Base-by-base conservation (phyloP, 495 filamentous ascomycete genomes). In the Articulospora tetracladia region DNA sequence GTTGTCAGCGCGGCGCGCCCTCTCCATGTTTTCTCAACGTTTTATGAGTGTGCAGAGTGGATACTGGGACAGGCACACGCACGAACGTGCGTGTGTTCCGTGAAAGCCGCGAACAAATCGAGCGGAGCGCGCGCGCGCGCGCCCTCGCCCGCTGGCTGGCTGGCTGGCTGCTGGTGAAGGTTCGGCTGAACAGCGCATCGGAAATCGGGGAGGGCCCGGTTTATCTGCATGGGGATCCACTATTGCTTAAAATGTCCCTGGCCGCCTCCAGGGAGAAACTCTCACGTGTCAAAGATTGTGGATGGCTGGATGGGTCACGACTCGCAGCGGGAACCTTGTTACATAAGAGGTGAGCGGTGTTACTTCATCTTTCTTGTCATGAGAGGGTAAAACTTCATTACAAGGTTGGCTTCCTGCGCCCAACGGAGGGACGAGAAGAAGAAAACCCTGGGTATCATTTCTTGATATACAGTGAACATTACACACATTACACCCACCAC, bases 391-490 rank as follows among this genome's bases (percentile, higher is more conserved):
- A 32, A 13, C 4, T 32, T 32, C 4, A 13, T 32, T 32, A 32
- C 30, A 32, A 32, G 30, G 30, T 32, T 32, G 30, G 6, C 13
- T 32, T 4, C 30, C 30, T 32, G 30, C 30, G 30, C 4, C 30
- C 30, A 34, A 34, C 30, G 30, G 30, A 34, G 30, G 30, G 15
- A n/a, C 30, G 15, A 34, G 30, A 34, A 34, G 30, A 6, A 34
- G 30, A 34, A 34, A 34, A n/a, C 17, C 47, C 22, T 20, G 58
- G 58, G 58, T 60, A 60, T 60, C 58, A 55, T 48, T 25, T 22
- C 3, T 53, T 60, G 58, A 60, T 60, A 60, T 60, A 60, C 58
- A 60, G 26, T 48, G 25, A 57, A 55, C 50, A 61, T 56, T 57
- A 61, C 46, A 55, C 52, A 28, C 44, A 25, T 46, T 53, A 49